These are phyloP conservation scores for Nepenthes alata DNA, from an alignment of 179 eudicot species.

Conservation along the genomic window DNA sequence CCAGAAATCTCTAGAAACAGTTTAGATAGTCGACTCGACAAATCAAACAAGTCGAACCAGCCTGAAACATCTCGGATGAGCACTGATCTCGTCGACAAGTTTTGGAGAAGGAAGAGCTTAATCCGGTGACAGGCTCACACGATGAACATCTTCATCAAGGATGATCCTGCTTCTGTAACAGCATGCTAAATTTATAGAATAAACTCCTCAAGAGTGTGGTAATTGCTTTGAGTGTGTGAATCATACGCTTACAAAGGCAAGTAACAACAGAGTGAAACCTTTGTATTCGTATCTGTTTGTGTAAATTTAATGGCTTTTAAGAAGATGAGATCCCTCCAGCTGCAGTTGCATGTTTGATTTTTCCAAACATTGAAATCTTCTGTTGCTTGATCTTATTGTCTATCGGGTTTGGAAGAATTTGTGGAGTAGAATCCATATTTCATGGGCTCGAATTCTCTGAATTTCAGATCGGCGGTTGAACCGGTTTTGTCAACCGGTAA, in stretches of 20 bases:
- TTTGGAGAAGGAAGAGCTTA: conserved; percentile 46
- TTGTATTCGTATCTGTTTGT: too few relatives aligned
- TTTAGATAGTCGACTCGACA: conserved; percentile 86
- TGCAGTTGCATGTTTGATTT: too few relatives aligned
- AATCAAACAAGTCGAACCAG: conserved; percentile 65
- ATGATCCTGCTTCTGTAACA: conserved; percentile 17
- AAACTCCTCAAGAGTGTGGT: conserved; percentile 14
- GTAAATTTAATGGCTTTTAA: too few relatives aligned
- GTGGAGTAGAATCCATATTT: too few relatives aligned
- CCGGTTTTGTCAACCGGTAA: too few relatives aligned
- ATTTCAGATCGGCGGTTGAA: too few relatives aligned
- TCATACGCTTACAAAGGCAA: background rate
- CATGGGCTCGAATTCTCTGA: too few relatives aligned
- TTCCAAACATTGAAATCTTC: too few relatives aligned
- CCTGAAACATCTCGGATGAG: conserved; percentile 87
- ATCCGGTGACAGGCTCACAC: conserved; percentile 28
- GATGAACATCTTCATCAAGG: background rate
- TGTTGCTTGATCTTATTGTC: too few relatives aligned
- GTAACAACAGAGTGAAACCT: too few relatives aligned
- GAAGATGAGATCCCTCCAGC: too few relatives aligned
- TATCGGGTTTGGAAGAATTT: too few relatives aligned
- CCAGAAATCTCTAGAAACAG: conserved; percentile 85
- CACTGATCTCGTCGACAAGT: conserved; percentile 62
- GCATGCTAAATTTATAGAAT: conserved; percentile 10
- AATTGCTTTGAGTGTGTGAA: conserved; percentile 6